Conservation (phyloP, 2,329 filamentous ascomycete genomes). For the Orbilia brochopaga region DNA sequence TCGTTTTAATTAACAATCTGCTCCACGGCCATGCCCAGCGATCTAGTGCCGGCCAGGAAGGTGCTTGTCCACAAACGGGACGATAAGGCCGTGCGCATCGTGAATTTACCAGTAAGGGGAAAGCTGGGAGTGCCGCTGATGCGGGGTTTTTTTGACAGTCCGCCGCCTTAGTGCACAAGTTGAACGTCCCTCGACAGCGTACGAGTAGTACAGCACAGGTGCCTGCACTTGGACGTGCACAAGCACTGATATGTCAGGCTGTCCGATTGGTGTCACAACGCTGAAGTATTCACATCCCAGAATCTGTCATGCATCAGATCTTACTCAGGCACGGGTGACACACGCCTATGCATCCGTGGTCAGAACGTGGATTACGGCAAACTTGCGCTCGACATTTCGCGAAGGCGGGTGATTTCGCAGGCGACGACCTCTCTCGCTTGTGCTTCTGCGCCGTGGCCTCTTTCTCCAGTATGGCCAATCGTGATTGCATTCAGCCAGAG, state of each 20-base stretch:
- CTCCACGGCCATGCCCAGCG: not conserved
- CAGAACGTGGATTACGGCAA: not conserved
- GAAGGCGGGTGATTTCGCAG: not conserved
- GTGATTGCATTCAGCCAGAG: not conserved
- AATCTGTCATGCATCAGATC: not conserved
- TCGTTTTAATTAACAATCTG: slow-evolving; percentile 7
- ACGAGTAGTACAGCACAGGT: too few relatives aligned
- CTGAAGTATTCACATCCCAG: too few relatives aligned
- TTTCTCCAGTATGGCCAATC: too few relatives aligned
- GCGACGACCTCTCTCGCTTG: not conserved
- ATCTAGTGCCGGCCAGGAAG: slow-evolving; percentile 2
- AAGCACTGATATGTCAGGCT: not conserved
- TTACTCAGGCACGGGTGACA: not conserved
- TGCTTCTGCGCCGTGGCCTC: not conserved
- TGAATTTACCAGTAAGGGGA: not conserved
- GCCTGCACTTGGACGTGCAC: not conserved
- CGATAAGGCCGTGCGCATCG: slow-evolving; percentile 10
- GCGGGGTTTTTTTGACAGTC: slow-evolving; percentile 1
- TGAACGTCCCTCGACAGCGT: not conserved
- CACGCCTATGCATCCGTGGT: too few relatives aligned
- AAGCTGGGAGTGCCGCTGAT: slow-evolving; percentile 3
- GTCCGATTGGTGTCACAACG: too few relatives aligned
- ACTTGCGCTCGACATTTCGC: not conserved
- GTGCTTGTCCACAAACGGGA: not conserved
- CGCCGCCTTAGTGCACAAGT: not conserved